phyloP scores from a whole-genome alignment of 2,329 filamentous ascomycete genomes.

The Fusarium sp. region DNA sequence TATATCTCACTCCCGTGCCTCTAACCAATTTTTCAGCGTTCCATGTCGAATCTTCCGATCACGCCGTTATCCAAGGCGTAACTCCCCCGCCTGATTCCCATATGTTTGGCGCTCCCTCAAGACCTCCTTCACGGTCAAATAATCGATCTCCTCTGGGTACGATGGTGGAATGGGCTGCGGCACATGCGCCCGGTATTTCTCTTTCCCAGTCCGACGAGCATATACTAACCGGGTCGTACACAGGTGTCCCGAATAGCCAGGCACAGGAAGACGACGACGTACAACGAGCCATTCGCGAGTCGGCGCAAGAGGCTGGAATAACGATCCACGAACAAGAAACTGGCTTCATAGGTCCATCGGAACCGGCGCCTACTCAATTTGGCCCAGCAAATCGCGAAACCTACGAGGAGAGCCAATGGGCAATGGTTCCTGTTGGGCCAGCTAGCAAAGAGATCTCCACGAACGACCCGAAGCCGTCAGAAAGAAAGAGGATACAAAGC shows the following conservation, averaged over 20 bases:
- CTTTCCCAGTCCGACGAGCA: conserved; percentile 27
- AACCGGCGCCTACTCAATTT: conserved; percentile 61
- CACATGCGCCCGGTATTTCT: conserved; percentile 56
- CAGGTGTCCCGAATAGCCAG: conserved; percentile 53
- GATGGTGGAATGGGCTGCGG: conserved; percentile 60
- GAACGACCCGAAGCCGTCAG: conserved; percentile 51
- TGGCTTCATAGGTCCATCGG: conserved; percentile 58
- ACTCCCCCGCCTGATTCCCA: conserved; percentile 56
- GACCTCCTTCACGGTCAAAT: conserved; percentile 71
- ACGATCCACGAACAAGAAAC: conserved; percentile 59
- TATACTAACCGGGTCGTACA: conserved; percentile 46
- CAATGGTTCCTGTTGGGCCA: conserved; percentile 61
- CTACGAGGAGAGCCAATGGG: conserved; percentile 69
- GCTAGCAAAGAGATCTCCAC: conserved; percentile 38
- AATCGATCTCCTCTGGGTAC: conserved; percentile 67
- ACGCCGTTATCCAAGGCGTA: conserved; percentile 56
- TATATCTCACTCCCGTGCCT: background rate
- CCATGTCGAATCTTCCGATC: conserved; percentile 64
- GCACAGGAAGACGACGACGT: conserved; percentile 66
- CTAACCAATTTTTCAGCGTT: conserved; percentile 58
- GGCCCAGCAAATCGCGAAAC: conserved; percentile 68
- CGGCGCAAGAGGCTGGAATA: conserved; percentile 63
- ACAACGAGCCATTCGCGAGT: conserved; percentile 66
- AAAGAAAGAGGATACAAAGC: conserved; percentile 55
- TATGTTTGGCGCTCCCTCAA: conserved; percentile 62